Evolutionary conservation across 768 basidiomycete genomes (phyloP), one percentile per base, ranked within the genome.

Genomic region (Cystobasidium ongulense): DNA sequence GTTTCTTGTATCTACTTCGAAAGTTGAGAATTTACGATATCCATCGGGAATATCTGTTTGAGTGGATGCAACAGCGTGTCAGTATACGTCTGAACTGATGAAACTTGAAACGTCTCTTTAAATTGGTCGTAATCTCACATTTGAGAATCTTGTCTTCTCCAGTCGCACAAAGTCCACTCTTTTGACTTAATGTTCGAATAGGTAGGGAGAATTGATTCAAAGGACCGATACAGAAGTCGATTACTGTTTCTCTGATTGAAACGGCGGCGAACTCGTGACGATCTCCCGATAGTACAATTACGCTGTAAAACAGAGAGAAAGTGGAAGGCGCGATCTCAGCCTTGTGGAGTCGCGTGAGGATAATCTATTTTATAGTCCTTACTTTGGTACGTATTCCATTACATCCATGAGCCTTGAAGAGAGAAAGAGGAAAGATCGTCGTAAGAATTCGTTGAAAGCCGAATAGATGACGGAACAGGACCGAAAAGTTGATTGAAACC

Each of bases 221-320:
- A 10, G 90, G 89, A 75, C 84, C 84, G 5, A 89, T 89, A 27
- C 88, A 88, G 74, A 90, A 84, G 78, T 90, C 90, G 53, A 83
- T 80, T 31, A 89, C 83, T 8, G 4, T 80, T 76, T 52, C 79
- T 64, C 65, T 79, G 70, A 74, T 82, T 78, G 53, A 80, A 75
- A 73, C 83, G 77, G 86, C 86, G 0, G 89, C 89, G 77, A 90
- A 90, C 81, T 90, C 89, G 79, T 91, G 90, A 25, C 89, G 84
- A 79, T 90, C 90, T 8, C 89, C 89, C 1, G 86, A 87, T 25
- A 77, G 50, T 33, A 77, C 72, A 31, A 77, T 77, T 41, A 68
- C 25, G 62, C 43, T 68, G 66, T 36, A 62, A 41, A 50, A 65
- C n/a, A n/a, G n/a, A n/a, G n/a, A n/a, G n/a, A n/a, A n/a, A n/a